A percentile compares a stretch with the other conserved stretches of the same genome.
Conservation (phyloP, 805 yeast species). For the Metschnikowia cubensis region DNA sequence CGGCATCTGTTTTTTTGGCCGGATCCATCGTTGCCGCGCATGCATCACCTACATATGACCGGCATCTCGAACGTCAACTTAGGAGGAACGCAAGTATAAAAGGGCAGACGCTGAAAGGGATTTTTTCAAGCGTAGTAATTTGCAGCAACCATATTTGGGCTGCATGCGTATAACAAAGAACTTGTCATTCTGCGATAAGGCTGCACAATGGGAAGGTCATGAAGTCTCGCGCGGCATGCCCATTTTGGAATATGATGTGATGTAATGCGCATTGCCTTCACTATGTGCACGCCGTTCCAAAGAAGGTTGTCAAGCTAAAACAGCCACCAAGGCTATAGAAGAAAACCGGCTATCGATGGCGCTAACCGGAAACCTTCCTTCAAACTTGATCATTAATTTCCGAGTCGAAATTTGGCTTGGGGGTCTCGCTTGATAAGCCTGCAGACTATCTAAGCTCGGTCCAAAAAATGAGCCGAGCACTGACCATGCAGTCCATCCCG, state of each 20-base stretch:
- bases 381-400: background rate
- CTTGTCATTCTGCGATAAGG: background rate
- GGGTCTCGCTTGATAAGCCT: too few species aligned
- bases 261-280: background rate
- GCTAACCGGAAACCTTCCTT: background rate
- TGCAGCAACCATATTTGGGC: background rate
- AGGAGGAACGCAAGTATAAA: background rate
- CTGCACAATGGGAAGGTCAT: background rate
- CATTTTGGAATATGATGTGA: background rate
- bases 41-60: background rate
- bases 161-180: background rate
- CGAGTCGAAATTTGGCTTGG: background rate
- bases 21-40: background rate
- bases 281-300: background rate
- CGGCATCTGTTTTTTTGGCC: background rate
- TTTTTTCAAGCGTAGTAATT: background rate
- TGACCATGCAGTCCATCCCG: background rate
- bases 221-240: background rate
- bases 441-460: background rate
- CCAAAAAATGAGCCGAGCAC: background rate
- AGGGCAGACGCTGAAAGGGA: too few species aligned
- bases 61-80: background rate
- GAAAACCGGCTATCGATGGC: too few species aligned
- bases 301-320: too few species aligned
- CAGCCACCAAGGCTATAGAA: too few species aligned